phyloP scores from a whole-genome alignment of 2,329 filamentous ascomycete genomes.

The Nemania diffusa region DNA sequence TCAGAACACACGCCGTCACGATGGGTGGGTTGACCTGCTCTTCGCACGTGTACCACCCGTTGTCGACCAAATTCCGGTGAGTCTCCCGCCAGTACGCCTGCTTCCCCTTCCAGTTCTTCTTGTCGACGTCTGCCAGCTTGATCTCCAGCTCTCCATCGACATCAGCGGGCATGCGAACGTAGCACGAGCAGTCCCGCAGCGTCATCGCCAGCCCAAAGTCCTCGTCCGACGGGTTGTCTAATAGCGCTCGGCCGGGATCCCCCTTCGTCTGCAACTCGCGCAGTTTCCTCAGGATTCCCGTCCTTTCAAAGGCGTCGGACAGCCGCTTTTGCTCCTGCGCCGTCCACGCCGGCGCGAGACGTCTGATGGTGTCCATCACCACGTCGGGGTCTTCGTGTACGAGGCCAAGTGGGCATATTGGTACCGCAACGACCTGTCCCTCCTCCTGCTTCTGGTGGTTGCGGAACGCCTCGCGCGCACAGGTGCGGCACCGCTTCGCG shows the following conservation, averaged over 20 bases:
- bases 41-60: slow-evolving; percentile 71
- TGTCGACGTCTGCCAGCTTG: slow-evolving; percentile 79
- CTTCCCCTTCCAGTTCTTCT: slow-evolving; percentile 76
- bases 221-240: slow-evolving; percentile 52
- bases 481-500: slow-evolving; percentile 77
- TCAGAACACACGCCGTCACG: slow-evolving; percentile 47
- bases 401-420: slow-evolving; percentile 75
- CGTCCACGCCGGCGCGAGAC: slow-evolving; percentile 51
- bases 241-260: slow-evolving; percentile 58
- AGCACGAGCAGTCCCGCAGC: slow-evolving; percentile 80
- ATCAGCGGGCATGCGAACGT: slow-evolving; percentile 65
- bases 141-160: slow-evolving; percentile 56
- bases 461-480: slow-evolving; percentile 65
- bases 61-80: slow-evolving; percentile 71
- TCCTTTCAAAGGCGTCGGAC: slow-evolving; percentile 52
- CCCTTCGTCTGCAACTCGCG: slow-evolving; percentile 51
- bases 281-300: slow-evolving; percentile 53
- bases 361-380: slow-evolving; percentile 56
- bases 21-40: slow-evolving; percentile 41
- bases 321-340: slow-evolving; percentile 49
- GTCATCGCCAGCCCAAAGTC: slow-evolving; percentile 80
- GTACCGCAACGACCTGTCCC: slow-evolving; percentile 50
- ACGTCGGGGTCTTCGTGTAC: slow-evolving; percentile 60
- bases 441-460: slow-evolving; percentile 57
- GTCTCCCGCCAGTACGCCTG: slow-evolving; percentile 73